Conservation (phyloP, 768 basidiomycete genomes). For the Chalciporus sphaerocephalus region DNA sequence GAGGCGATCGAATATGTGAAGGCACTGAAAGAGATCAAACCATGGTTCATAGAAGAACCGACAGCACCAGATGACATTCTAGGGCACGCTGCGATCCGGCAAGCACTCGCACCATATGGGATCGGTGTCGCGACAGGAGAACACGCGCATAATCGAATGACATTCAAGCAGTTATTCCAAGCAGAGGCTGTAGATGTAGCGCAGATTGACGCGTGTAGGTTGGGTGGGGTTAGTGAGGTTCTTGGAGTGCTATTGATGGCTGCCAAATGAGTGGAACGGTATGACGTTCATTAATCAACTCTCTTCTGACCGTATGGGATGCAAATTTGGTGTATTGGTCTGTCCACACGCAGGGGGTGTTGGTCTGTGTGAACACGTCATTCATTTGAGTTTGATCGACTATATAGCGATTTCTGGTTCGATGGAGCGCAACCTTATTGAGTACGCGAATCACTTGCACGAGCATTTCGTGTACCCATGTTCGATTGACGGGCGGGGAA, state of each 20-base stretch:
- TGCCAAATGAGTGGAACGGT: constrained; percentile 54
- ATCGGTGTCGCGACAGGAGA: constrained; percentile 94
- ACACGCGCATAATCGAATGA: constrained; percentile 90
- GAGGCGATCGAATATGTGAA: constrained; percentile 86
- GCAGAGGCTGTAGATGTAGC: constrained; percentile 85
- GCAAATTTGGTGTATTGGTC: constrained; percentile 75
- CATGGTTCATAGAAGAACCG: constrained; percentile 82
- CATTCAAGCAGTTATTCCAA: constrained; percentile 93
- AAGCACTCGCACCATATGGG: constrained; percentile 68
- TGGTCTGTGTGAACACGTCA: constrained; percentile 88
- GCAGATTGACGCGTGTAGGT: constrained; percentile 84
- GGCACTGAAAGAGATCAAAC: constrained; percentile 63
- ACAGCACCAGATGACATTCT: constrained; percentile 90
- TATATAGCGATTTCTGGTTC: constrained; percentile 83
- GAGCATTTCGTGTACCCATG: constrained; percentile 86
- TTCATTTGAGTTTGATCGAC: constrained; percentile 84
- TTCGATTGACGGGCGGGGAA: constrained; percentile 75
- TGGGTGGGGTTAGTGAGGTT: constrained; percentile 89
- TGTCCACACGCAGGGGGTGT: constrained; percentile 94
- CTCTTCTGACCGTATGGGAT: neutral
- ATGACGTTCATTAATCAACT: constrained; percentile 1
- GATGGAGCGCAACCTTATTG: constrained; percentile 89
- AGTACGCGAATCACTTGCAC: constrained; percentile 82
- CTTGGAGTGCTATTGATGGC: constrained; percentile 86
- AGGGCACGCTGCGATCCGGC: constrained; percentile 76